Conservation (phyloP, 1,284 basidiomycete genomes). For the Trichosporon sp. region DNA sequence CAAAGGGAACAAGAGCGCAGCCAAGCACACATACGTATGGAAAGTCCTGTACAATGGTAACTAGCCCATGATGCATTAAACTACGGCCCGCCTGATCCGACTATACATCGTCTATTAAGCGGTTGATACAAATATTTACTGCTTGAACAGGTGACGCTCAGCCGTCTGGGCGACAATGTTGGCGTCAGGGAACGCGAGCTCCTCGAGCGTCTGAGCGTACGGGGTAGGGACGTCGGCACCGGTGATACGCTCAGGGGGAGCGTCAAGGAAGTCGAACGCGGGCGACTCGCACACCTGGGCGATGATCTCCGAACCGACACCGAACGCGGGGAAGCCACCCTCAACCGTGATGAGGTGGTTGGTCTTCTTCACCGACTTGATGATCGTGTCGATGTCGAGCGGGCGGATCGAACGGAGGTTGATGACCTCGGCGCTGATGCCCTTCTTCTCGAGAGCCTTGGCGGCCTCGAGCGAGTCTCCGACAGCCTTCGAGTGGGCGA, state of each 20-base stretch:
- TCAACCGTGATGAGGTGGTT: slow-evolving; percentile 93
- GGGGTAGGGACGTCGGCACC: slow-evolving; percentile 96
- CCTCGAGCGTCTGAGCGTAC: slow-evolving; percentile 85
- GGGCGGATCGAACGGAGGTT: slow-evolving; percentile 86
- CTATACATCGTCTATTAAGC: slow-evolving; percentile 29
- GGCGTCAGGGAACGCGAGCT: slow-evolving; percentile 87
- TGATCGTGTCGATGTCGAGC: slow-evolving; percentile 95
- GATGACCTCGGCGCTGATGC: slow-evolving; percentile 96
- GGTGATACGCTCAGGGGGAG: slow-evolving; percentile 94
- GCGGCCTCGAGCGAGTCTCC: slow-evolving; percentile 90
- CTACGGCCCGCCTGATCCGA: slow-evolving; percentile 20
- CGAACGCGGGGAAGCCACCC: slow-evolving; percentile 97
- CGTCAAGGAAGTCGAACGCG: slow-evolving; percentile 95
- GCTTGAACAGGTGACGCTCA: slow-evolving; percentile 74
- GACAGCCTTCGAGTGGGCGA: slow-evolving; percentile 97
- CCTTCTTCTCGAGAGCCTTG: slow-evolving; percentile 82
- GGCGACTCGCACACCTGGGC: slow-evolving; percentile 95
- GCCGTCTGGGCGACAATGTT: slow-evolving; percentile 84
- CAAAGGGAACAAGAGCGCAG: no score
- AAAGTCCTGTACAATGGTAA: background rate
- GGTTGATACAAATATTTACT: slow-evolving; percentile 27
- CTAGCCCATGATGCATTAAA: slow-evolving; percentile 22
- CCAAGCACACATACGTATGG: no score
- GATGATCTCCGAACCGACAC: slow-evolving; percentile 97
- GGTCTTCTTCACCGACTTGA: slow-evolving; percentile 96